Conservation (phyloP, 352 stramenopile species). For the Globisporangium mamillatum region DNA sequence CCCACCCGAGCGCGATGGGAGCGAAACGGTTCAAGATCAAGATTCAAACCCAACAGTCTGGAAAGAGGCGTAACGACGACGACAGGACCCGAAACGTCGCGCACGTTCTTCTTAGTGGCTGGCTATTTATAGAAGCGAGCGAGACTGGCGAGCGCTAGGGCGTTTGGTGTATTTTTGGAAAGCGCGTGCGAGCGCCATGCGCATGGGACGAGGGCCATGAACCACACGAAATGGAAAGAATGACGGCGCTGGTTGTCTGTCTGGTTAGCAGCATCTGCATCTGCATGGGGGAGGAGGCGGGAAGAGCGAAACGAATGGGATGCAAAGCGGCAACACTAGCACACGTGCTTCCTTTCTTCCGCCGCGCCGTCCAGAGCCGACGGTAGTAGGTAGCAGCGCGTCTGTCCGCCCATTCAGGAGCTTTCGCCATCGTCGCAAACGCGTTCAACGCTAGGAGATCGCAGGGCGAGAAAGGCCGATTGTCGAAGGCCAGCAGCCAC, state of each 20-base stretch:
- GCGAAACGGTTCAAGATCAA: background rate
- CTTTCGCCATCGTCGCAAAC: background rate
- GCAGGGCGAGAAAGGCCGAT: background rate
- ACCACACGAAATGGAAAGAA: background rate
- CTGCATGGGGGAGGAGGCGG: background rate
- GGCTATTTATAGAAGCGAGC: background rate
- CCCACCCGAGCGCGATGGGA: background rate
- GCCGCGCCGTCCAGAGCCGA: background rate
- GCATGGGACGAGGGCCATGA: background rate
- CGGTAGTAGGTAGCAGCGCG: background rate
- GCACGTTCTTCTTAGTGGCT: background rate
- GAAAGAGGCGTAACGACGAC: background rate
- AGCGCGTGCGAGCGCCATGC: background rate
- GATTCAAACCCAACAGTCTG: too few species aligned
- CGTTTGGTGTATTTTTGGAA: background rate
- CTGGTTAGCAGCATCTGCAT: background rate
- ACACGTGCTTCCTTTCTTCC: background rate
- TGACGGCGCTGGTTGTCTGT: background rate
- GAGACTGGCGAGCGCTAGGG: too few species aligned
- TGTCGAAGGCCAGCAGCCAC: background rate
- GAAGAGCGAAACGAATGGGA: conserved; percentile 2
- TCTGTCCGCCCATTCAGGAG: background rate
- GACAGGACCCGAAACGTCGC: background rate
- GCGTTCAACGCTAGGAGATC: too few species aligned
- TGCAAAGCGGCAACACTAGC: background rate